Base-by-base conservation (phyloP, 257 asterid genomes). In the Gardenia jasminoides region DNA sequence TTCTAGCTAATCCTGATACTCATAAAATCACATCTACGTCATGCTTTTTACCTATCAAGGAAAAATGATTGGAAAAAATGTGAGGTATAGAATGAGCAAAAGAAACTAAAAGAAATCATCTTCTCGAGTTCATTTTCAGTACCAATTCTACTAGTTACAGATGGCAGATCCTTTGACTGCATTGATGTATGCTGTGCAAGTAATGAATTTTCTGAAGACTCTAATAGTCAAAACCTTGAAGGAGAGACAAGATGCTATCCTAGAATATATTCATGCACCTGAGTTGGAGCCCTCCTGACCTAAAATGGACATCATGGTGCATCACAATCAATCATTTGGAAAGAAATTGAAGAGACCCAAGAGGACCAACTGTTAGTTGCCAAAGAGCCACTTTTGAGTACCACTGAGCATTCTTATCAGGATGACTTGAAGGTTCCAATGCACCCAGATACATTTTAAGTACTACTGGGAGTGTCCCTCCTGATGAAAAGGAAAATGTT, bases 111-210 rank as follows among this genome's bases (percentile, higher is more conserved):
- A 66, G 44, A 30, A 28, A 66, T 28, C 70, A 15, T 30, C 43
- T 3, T 26, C 36, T 66, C 4, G 43, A 12, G 24, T 66, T 30
- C 43, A 22, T 26, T 66, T 36, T 36, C 41, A 66, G 31, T 7
- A 66, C 43, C 30, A 28, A 13, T 67, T 48, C 28, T 75, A 6
- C 69, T 56, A 67, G 46, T 4, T 50, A 44, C 83, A 87, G 90
- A 85, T 87, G 90, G 81, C 87, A 8, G 92, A 89, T 82, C 92
- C 92, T 73, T 83, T 89, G 76, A 89, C 92, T 7, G 92, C 92
- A 52, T 71, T 89, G 69, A 89, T 87, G 92, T 85, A 73, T 66
- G 90, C 91, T 4, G 91, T 87, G 79, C 92, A 89, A 80, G 91
- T 89, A 22, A 89, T 89, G 92, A 89, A 87, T 75, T 89, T 89